Base-by-base conservation (phyloP, 1,139 yeast genomes). In the Entelexis paramagnoliae region DNA sequence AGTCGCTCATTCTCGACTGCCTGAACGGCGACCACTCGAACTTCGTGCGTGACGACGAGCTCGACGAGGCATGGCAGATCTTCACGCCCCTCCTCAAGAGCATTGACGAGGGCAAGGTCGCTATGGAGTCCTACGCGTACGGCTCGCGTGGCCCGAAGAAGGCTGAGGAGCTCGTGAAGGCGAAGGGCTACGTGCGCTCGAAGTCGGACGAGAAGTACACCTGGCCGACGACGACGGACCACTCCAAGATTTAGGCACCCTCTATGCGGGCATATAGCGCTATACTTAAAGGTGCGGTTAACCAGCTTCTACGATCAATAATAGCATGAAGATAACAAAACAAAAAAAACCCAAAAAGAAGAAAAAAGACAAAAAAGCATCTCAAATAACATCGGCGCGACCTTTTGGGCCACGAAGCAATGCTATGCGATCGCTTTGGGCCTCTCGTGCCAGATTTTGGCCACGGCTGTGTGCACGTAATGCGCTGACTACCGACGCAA, bases 11-110 rank as follows among this genome's bases (percentile, higher is more conserved):
- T 62, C 79, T 95, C 68, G 98, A 93, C 68, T 85, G 91, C 58
- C 72, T 83, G 66, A 76, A 80, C 62, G 98, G 95, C 54, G 95
- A 89, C 70, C 98, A 91, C 71, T 83, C 97, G 55, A 89, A 89
- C 72, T 91, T 93, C 67, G 98, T 91, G 36, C 83, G 98, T 72
- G 97, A 89, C 66, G 99, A 91, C 67, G 99, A 91, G 72, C 78
- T 93, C 66, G 96, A 89, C 55, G 80, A 83, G 55, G 82, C 94
- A 55, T 91, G 99, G 99, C 76, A 77, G 63, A 72, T 91, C 56
- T 89, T 91, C 73, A 89, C 97, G 17, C 98, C 98, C 19, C 73
- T 93, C 60, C 76, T 93, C 66, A 72, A 89, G 57, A 76, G 77
- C 67, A 74, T 91, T 59, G 97, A 91, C 70, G 74, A 81, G 44